Percentiles rank a stretch among this genome's conserved stretches.
Conservation (phyloP, 2,329 filamentous ascomycete genomes). For the Apiospora marii region DNA sequence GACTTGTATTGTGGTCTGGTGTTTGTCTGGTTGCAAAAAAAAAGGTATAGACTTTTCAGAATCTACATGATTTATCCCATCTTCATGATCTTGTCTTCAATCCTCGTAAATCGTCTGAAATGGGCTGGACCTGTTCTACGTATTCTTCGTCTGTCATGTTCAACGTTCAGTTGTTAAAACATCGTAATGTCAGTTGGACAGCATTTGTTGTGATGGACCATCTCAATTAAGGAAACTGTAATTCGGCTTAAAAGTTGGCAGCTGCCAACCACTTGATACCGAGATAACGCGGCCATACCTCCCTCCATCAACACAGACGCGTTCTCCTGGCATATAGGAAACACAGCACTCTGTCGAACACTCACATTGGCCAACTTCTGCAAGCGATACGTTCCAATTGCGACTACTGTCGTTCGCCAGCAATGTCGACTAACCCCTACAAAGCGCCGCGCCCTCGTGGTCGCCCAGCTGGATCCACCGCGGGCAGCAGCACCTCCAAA, state of each 20-base stretch:
- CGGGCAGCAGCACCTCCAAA: not conserved
- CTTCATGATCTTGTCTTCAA: not conserved
- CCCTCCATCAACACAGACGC: not conserved
- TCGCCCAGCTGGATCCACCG: conserved; percentile 18
- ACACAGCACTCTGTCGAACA: not conserved
- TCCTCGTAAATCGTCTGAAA: not conserved
- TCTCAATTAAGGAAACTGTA: not conserved
- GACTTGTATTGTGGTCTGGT: conserved; percentile 39
- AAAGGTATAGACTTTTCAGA: conserved; percentile 18
- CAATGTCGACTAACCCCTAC: conserved; percentile 3
- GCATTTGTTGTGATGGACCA: too few relatives aligned
- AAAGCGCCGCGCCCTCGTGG: conserved; percentile 15
- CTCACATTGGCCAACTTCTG: not conserved
- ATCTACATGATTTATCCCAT: conserved; percentile 3
- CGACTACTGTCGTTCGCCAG: not conserved
- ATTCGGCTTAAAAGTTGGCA: not conserved
- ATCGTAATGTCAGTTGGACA: too few relatives aligned
- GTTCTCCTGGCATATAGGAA: not conserved
- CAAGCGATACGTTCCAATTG: not conserved
- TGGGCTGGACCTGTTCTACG: too few relatives aligned
- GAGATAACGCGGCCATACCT: not conserved
- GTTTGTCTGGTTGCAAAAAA: conserved; percentile 14
- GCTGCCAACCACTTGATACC: conserved; percentile 10
- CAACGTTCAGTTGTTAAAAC: not conserved
- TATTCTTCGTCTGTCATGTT: not conserved